These are phyloP conservation scores for Closterium sp. DNA, from an alignment of 139 green algal genomes.

Conservation along the genomic window DNA sequence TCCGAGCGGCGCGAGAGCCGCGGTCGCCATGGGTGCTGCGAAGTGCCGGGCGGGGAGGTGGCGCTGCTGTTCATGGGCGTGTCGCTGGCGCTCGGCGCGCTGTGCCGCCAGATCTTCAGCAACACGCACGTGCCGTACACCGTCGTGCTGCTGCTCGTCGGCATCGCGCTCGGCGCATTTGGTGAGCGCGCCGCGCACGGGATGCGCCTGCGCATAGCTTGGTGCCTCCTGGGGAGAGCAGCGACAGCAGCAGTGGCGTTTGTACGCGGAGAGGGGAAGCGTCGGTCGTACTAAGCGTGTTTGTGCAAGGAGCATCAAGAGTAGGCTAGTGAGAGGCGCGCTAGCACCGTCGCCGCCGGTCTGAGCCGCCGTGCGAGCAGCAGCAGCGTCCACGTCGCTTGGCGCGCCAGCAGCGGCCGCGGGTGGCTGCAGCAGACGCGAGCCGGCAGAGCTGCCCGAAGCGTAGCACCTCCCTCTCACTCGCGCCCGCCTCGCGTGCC, in stretches of 20 bases:
- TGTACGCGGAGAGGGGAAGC: neutral
- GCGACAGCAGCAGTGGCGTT: too few relatives aligned
- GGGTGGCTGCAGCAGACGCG: too few relatives aligned
- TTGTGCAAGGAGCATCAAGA: too few relatives aligned
- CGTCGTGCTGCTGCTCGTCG: constrained; percentile 37
- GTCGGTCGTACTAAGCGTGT: neutral
- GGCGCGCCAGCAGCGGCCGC: too few relatives aligned
- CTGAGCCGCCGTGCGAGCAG: neutral
- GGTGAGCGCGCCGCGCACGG: neutral
- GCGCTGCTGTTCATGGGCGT: constrained; percentile 36
- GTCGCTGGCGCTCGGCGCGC: constrained; percentile 21
- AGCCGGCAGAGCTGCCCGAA: too few relatives aligned
- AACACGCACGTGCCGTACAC: constrained; percentile 42
- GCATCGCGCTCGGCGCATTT: constrained; percentile 23
- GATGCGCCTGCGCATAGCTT: too few relatives aligned
- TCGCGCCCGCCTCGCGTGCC: too few relatives aligned
- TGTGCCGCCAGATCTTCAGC: constrained; percentile 15
- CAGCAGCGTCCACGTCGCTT: too few relatives aligned
- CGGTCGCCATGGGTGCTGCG: neutral
- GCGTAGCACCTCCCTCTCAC: too few relatives aligned
- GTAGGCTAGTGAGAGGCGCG: too few relatives aligned
- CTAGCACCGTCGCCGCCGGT: too few relatives aligned
- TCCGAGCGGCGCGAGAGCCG: neutral
- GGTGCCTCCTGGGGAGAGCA: too few relatives aligned
- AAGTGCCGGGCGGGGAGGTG: constrained; percentile 6